Evolutionary conservation across 2,329 filamentous ascomycete genomes (phyloP), one percentile per base, ranked within the genome.

Genomic region (Colletotrichum gloeosporioides): DNA sequence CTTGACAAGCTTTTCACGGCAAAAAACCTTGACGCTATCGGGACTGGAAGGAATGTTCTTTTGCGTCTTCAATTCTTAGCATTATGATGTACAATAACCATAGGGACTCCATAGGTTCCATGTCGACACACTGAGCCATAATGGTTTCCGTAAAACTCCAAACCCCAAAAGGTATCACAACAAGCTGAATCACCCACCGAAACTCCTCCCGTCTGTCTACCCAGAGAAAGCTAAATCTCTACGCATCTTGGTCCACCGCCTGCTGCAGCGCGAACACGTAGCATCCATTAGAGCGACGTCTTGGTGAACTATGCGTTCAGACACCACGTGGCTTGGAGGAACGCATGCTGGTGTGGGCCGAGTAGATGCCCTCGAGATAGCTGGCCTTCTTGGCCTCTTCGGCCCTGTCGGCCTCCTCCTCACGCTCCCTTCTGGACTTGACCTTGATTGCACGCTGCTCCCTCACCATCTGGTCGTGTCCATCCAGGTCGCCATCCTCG

Each of bases 351-450:
- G 71, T 53, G 18, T 74, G 74, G 25, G 71, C 74, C 36, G 69
- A 66, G 34, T 76, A 76, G 53, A 76, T 76, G 12, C 63, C 44
- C n/a, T 76, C 74, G 18, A 76, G 74, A 36, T 76, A 76, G 44
- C 66, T 76, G 44, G 70, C 61, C 59, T 73, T 73, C 36, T 65
- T 76, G 59, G 71, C 71, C 65, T 73, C 65, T 36, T 76, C 74
- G 59, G 74, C 64, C 59, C 36, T 61, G 25, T 76, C 74, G 9
- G 59, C 66, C 53, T 77, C 75, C 12, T 75, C 75, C n/a, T 75
- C 71, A 6, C 66, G 53, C 15, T 68, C 62, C 62, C 65, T 77
- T 39, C 67, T 55, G 15, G 75, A 70, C 61, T 64, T 66, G 22
- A 55, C 62, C 27, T 57, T 49, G 13, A 61, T 8, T 8, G 61